These are phyloP conservation scores for Aspergillus sp. DNA, from an alignment of 2,329 filamentous ascomycete species.

Conservation along the genomic window DNA sequence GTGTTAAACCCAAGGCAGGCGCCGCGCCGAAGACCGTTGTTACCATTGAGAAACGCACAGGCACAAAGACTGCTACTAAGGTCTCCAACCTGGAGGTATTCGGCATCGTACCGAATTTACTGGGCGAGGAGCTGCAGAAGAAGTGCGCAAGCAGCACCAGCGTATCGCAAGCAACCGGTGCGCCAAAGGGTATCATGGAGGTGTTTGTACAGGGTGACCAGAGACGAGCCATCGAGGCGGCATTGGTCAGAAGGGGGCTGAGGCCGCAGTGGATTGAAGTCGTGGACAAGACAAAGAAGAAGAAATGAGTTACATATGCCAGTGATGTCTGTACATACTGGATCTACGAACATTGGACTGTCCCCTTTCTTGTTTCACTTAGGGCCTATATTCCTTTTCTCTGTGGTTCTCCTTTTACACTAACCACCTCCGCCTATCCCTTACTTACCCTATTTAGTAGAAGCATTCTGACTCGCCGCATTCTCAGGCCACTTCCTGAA, in stretches of 20 bases:
- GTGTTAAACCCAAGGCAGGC: conserved; percentile 53
- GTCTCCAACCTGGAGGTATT: conserved; percentile 54
- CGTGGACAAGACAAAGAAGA: conserved; percentile 60
- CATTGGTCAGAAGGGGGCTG: conserved; percentile 51
- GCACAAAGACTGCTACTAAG: conserved; percentile 57
- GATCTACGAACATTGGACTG: neutral
- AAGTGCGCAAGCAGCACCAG: conserved; percentile 60
- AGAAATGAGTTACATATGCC: conserved; percentile 36
- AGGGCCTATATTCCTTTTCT: neutral
- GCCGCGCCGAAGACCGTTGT: conserved; percentile 51
- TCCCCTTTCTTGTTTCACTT: neutral
- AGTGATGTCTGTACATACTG: neutral
- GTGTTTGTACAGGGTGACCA: conserved; percentile 60
- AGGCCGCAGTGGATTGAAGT: conserved; percentile 52
- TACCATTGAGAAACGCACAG: conserved; percentile 53
- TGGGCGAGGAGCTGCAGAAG: conserved; percentile 59
- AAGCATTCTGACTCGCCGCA: neutral
- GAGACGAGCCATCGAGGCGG: conserved; percentile 50
- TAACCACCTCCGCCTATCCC: neutral
- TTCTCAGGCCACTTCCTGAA: conserved; percentile 45
- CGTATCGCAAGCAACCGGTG: conserved; percentile 52
- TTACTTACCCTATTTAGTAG: neutral
- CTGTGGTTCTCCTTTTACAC: neutral
- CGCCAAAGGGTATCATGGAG: conserved; percentile 56
- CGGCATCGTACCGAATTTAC: conserved; percentile 48